Percentiles rank a stretch among this genome's conserved stretches.
phyloP scores from a whole-genome alignment of 805 yeast species.

The Metschnikowia hibisci region DNA sequence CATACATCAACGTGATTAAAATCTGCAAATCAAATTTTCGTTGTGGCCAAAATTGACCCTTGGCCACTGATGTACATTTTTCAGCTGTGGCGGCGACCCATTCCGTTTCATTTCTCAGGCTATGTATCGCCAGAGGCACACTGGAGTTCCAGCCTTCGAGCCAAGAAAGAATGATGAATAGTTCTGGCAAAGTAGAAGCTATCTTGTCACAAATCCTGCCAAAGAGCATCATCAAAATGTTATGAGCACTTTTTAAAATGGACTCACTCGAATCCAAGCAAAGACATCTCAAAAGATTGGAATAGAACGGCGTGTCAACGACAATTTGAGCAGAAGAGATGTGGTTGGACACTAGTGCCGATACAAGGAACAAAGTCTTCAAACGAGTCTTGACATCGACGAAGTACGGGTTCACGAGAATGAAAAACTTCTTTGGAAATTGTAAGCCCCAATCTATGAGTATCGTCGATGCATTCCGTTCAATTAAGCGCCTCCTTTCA shows the following conservation, averaged over 20 bases:
- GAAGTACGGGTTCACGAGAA: conserved; percentile 34
- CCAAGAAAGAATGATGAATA: conserved; percentile 45
- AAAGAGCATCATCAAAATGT: conserved; percentile 29
- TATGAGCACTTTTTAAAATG: conserved; percentile 34
- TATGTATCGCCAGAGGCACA: neutral
- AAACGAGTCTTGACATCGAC: conserved; percentile 31
- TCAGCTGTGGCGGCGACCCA: conserved; percentile 1
- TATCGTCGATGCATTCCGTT: conserved; percentile 39
- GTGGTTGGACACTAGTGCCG: conserved; percentile 27
- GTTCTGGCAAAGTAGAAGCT: conserved; percentile 31
- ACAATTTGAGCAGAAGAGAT: conserved; percentile 28
- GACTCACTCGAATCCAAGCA: conserved; percentile 40
- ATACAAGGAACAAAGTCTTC: conserved; percentile 35
- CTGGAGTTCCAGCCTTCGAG: conserved; percentile 15
- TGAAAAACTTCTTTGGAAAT: conserved; percentile 35
- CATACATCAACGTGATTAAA: conserved; percentile 51
- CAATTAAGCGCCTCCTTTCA: conserved; percentile 49
- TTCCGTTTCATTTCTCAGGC: neutral
- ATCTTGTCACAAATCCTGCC: conserved; percentile 44
- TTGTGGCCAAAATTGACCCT: conserved; percentile 15
- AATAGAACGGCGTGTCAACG: conserved; percentile 33
- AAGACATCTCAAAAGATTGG: conserved; percentile 34
- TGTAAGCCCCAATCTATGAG: conserved; percentile 42
- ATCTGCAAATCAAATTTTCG: conserved; percentile 27
- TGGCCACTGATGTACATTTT: neutral